phyloP scores from a whole-genome alignment of 352 stramenopile genomes.

The Phytophthora multivora region DNA sequence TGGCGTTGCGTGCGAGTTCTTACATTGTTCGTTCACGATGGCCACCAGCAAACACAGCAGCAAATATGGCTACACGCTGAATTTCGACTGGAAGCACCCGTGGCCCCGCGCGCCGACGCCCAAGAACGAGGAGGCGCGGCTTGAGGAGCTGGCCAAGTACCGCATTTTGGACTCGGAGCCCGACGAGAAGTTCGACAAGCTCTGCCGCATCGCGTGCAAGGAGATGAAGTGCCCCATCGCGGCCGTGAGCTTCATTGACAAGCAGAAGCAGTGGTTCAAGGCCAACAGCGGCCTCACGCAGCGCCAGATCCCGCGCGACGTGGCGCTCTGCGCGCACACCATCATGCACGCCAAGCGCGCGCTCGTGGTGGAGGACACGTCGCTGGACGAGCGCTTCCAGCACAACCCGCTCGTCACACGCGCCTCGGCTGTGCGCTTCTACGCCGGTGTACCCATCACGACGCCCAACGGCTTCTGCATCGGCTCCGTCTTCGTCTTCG shows the following conservation, averaged over 20 bases:
- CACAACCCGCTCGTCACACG: slow-evolving; percentile 86
- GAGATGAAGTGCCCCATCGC: slow-evolving; percentile 90
- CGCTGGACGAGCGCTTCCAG: slow-evolving; percentile 78
- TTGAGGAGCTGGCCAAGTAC: slow-evolving; percentile 71
- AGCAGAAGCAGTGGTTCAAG: slow-evolving; percentile 90
- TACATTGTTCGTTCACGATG: slow-evolving; percentile 13
- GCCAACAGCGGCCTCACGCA: slow-evolving; percentile 84
- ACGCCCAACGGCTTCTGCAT: slow-evolving; percentile 81
- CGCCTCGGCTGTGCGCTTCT: slow-evolving; percentile 83
- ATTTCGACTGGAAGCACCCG: slow-evolving; percentile 88
- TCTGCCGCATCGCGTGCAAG: slow-evolving; percentile 88
- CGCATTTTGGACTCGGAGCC: slow-evolving; percentile 82
- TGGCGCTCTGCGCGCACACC: slow-evolving; percentile 83
- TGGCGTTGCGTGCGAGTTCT: background rate
- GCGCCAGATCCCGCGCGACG: slow-evolving; percentile 82
- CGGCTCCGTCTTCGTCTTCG: slow-evolving; percentile 86
- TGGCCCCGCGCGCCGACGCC: slow-evolving; percentile 76
- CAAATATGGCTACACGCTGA: slow-evolving; percentile 75
- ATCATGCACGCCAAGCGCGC: slow-evolving; percentile 88
- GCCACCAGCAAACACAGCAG: slow-evolving; percentile 9
- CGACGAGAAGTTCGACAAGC: slow-evolving; percentile 88
- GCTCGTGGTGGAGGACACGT: slow-evolving; percentile 85
- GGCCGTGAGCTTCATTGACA: slow-evolving; percentile 87
- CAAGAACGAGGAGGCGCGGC: slow-evolving; percentile 71
- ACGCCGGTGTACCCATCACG: slow-evolving; percentile 82